These are phyloP conservation scores for Kitagawia praeruptora DNA, from an alignment of 129 eudicot genomes.

Conservation along the genomic window DNA sequence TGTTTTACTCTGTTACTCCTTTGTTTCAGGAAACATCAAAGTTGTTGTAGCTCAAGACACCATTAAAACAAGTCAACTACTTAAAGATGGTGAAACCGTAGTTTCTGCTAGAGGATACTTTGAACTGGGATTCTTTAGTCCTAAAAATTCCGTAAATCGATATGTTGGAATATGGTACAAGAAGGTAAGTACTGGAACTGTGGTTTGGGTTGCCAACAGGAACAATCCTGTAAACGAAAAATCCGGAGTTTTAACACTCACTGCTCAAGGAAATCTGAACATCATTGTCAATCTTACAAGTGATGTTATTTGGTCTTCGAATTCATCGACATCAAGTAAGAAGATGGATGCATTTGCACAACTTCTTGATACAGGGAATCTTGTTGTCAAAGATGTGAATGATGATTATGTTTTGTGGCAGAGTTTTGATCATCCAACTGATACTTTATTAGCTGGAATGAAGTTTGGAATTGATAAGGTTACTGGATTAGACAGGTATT, in stretches of 20 bases:
- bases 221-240: not conserved
- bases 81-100: conserved; percentile 1
- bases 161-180: conserved; percentile 15
- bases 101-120: conserved; percentile 10
- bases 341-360: conserved; percentile 12
- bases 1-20: not conserved
- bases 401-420: conserved; percentile 31
- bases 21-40: not conserved
- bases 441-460: conserved; percentile 35
- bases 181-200: not conserved
- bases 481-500: conserved; percentile 16
- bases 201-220: conserved; percentile 16
- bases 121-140: conserved; percentile 15
- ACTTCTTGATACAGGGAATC: conserved; percentile 37
- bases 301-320: conserved; percentile 10
- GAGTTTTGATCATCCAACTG: conserved; percentile 43
- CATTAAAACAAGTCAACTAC: not conserved
- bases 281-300: not conserved
- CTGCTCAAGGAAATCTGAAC: not conserved
- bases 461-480: conserved; percentile 21
- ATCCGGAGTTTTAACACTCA: conserved; percentile 5
- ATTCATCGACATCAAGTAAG: not conserved
- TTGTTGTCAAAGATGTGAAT: conserved; percentile 19
- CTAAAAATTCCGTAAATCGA: not conserved
- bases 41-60: not conserved